Evolutionary conservation across 768 basidiomycete species (phyloP), one percentile per base, ranked within the genome.

Genomic region (Tylopilus felleus): DNA sequence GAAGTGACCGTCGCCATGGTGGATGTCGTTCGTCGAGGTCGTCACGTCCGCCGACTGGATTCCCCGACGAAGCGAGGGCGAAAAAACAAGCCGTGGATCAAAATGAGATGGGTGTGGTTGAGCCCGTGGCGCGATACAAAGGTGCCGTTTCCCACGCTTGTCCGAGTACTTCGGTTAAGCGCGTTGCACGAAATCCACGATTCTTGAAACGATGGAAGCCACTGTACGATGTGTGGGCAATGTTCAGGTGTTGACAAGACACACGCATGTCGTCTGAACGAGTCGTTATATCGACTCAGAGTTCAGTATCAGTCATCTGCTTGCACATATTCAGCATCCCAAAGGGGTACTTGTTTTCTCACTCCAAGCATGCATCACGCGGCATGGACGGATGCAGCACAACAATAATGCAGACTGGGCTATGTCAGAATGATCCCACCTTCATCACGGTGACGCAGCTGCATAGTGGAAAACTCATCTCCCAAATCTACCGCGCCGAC

Each of bases 81-180:
- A 62, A 61, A 59, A 66, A 65, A 56, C 44, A 65, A 55, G 47
- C 39, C 38, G 57, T 52, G 51, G 51, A 65, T 59, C 46, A 48
- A 60, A 60, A 55, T 17, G 31, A 36, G 49, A 53, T 41, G 55
- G 28, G 13, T 33, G 27, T 43, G 16, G 50, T n/a, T 56, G 51
- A 58, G 47, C 27, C 52, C 40, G 51, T 50, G 51, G 52, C 48
- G 43, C 45, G 41, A 47, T 36, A 47, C 58, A 62, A 60, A 57
- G 56, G 58, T 28, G 49, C 47, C 42, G 47, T 14, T 63, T 66
- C 65, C 51, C 65, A 66, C 65, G 66, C 49, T 62, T 35, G 40
- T 40, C 57, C 55, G 59, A 27, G 8, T 19, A 40, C 38, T 19
- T 63, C 58, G 53, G 51, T 50, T 60, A 64, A 55, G 42, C 48